Percentiles rank a stretch among this genome's conserved stretches.
Evolutionary conservation across 192 early-diverging fungal species (phyloP).

Genomic region (Polychytrium aggregatum): DNA sequence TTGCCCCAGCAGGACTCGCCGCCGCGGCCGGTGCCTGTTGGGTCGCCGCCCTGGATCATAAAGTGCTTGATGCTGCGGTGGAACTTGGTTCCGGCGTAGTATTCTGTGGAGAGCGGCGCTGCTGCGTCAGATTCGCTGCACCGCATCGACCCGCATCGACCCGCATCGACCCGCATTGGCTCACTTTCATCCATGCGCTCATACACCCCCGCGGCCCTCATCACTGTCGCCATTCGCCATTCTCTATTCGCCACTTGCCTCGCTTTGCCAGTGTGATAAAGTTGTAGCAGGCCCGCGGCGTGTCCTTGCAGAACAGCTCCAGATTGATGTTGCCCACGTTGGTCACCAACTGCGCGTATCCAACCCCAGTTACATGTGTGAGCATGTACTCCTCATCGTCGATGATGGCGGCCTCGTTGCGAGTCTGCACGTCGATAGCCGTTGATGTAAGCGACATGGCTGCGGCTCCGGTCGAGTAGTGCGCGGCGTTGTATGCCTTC

Average conservation of each 20-base stretch:
- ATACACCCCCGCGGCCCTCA: background rate
- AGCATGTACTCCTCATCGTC: constrained; percentile 87
- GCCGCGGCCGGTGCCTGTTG: constrained; percentile 38
- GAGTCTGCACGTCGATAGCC: constrained; percentile 55
- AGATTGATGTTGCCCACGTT: constrained; percentile 73
- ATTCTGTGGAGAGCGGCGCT: too few relatives aligned
- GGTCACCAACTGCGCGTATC: constrained; percentile 65
- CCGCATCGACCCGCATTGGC: too few relatives aligned
- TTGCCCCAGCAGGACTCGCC: constrained; percentile 34
- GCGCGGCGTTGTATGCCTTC: constrained; percentile 62
- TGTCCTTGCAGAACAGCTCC: constrained; percentile 67
- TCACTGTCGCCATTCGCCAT: too few relatives aligned
- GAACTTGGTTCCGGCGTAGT: constrained; percentile 75
- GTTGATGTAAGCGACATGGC: constrained; percentile 85
- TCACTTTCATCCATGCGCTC: background rate
- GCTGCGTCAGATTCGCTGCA: too few relatives aligned
- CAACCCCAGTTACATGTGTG: constrained; percentile 64
- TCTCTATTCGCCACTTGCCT: too few relatives aligned
- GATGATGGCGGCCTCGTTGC: constrained; percentile 56
- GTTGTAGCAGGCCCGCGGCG: constrained; percentile 85
- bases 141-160: background rate
- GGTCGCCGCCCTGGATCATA: constrained; percentile 49
- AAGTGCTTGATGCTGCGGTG: constrained; percentile 58
- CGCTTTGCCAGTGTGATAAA: constrained; percentile 76
- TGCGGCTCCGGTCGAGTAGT: constrained; percentile 66